Evolutionary conservation across 2,329 filamentous ascomycete species (phyloP).

Genomic region (Ascochyta rabiei): DNA sequence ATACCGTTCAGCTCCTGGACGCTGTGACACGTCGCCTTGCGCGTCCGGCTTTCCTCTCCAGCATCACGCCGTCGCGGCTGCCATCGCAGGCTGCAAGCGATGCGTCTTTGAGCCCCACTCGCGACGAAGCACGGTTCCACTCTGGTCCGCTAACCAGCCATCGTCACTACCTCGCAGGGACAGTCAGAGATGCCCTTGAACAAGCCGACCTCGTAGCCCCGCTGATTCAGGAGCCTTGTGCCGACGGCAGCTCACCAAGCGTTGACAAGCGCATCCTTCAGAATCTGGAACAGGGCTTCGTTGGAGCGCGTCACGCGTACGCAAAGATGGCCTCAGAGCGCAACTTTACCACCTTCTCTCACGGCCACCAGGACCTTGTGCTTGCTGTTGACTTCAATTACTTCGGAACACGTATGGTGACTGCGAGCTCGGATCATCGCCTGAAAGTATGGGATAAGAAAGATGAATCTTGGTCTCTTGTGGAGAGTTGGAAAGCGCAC

Average conservation of each 20-base stretch:
- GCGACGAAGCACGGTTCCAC: conserved; percentile 39
- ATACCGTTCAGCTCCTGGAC: conserved; percentile 43
- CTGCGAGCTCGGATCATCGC: conserved; percentile 88
- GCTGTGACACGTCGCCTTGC: conserved; percentile 41
- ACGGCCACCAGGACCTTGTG: conserved; percentile 80
- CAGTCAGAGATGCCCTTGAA: conserved; percentile 39
- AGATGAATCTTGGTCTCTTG: conserved; percentile 75
- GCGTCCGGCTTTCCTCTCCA: conserved; percentile 44
- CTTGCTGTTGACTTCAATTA: conserved; percentile 88
- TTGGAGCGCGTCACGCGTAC: conserved; percentile 38
- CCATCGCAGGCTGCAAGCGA: conserved; percentile 49
- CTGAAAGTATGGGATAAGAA: conserved; percentile 90
- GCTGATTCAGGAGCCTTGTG: conserved; percentile 44
- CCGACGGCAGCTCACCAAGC: conserved; percentile 35
- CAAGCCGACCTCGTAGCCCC: conserved; percentile 40
- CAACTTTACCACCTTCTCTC: conserved; percentile 65
- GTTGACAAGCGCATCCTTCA: conserved; percentile 34
- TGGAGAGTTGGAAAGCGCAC: conserved; percentile 89
- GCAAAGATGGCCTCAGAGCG: conserved; percentile 45
- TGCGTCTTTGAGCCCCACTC: conserved; percentile 44
- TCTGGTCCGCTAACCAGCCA: conserved; percentile 28
- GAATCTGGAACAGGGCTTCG: conserved; percentile 37
- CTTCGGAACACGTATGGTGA: conserved; percentile 89
- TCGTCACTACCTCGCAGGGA: conserved; percentile 36
- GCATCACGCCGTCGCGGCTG: conserved; percentile 45